Evolutionary conservation across 805 yeast genomes (phyloP).

Genomic region (Myxozyma udenii): DNA sequence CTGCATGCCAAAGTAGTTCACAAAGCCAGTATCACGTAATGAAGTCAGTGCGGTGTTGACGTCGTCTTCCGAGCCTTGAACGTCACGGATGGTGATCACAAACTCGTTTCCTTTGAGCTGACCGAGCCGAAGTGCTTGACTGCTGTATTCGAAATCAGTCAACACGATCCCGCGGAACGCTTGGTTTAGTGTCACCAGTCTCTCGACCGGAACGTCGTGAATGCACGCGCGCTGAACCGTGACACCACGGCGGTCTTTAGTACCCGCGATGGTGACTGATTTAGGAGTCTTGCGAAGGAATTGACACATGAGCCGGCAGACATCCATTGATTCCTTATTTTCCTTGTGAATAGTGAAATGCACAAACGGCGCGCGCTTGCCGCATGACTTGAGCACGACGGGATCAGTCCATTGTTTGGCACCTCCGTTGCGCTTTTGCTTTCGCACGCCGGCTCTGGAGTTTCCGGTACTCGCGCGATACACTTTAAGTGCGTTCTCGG

Average conservation of each 20-base stretch:
- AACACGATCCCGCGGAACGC: slow-evolving; percentile 72
- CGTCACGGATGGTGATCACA: slow-evolving; percentile 76
- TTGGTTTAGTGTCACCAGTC: slow-evolving; percentile 73
- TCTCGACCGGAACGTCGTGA: slow-evolving; percentile 63
- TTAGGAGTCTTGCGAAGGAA: slow-evolving; percentile 72
- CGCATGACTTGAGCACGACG: slow-evolving; percentile 37
- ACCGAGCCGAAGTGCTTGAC: slow-evolving; percentile 66
- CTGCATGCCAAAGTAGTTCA: slow-evolving; percentile 97
- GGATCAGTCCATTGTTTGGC: slow-evolving; percentile 4
- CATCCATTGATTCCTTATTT: slow-evolving; percentile 97
- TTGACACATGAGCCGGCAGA: slow-evolving; percentile 68
- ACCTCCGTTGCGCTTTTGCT: background rate
- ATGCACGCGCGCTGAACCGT: slow-evolving; percentile 82
- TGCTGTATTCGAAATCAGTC: slow-evolving; percentile 73
- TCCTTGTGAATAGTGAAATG: slow-evolving; percentile 86
- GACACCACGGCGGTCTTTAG: slow-evolving; percentile 94
- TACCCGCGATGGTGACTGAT: slow-evolving; percentile 80
- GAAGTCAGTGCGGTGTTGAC: slow-evolving; percentile 53
- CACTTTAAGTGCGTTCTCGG: slow-evolving; percentile 61
- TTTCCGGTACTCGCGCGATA: slow-evolving; percentile 34
- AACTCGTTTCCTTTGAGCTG: slow-evolving; percentile 88
- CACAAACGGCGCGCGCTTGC: slow-evolving; percentile 63
- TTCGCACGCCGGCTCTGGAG: background rate
- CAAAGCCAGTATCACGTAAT: slow-evolving; percentile 67
- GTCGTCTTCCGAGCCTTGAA: slow-evolving; percentile 34